A percentile compares a stretch with the other conserved stretches of the same genome.
These are phyloP conservation scores for Aegilops sharonensis DNA, from an alignment of 176 grass and related monocot genomes.

Conservation along the genomic window DNA sequence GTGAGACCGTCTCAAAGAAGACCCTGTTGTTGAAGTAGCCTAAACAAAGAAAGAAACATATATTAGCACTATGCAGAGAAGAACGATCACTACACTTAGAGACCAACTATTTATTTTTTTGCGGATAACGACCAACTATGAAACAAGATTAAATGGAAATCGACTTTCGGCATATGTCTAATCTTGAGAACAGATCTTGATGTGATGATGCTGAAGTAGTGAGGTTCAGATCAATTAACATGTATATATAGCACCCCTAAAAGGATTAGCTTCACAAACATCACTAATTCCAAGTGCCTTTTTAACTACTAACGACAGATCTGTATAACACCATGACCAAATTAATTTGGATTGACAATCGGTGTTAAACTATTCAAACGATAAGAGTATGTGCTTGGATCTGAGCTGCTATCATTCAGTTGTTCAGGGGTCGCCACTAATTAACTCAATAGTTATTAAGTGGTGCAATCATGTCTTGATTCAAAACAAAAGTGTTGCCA, in stretches of 20 bases:
- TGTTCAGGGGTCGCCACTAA: neutral
- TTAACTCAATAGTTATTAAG: neutral
- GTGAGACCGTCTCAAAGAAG: constrained; percentile 89
- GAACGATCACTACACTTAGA: neutral
- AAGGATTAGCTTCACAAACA: neutral
- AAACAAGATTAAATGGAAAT: neutral
- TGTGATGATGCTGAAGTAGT: neutral
- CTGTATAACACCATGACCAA: neutral
- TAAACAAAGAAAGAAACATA: constrained; percentile 43
- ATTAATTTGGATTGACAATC: neutral
- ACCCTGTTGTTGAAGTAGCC: constrained; percentile 81
- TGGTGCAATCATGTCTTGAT: neutral
- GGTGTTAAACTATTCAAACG: neutral
- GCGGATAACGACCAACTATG: neutral
- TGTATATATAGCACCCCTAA: neutral
- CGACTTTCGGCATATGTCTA: neutral
- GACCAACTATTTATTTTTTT: neutral
- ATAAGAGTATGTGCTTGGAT: neutral
- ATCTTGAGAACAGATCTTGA: neutral
- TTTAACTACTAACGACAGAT: neutral
- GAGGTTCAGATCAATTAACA: neutral
- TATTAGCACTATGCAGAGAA: neutral
- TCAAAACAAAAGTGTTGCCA: constrained; percentile 7
- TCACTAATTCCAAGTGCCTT: neutral
- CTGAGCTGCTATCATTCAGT: neutral